A percentile compares a stretch with the other conserved stretches of the same genome.
phyloP scores from a whole-genome alignment of 305 asterid genomes.

The Ruellia speciosa region DNA sequence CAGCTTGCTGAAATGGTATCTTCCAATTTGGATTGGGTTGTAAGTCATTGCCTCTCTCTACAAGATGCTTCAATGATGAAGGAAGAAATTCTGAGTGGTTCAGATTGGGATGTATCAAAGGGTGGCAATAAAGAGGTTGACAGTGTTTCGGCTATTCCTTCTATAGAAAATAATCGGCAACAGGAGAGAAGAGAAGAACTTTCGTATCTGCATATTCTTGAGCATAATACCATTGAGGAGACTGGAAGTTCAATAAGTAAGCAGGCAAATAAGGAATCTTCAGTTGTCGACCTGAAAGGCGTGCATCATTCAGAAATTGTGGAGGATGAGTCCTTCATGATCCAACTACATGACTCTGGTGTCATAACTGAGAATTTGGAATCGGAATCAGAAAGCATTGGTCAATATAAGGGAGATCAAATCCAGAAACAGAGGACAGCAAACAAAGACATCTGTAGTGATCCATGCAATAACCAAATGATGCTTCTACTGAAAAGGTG shows the following conservation, averaged over 20 bases:
- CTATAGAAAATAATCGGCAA: slow-evolving; percentile 29
- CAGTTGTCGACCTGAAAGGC: slow-evolving; percentile 27
- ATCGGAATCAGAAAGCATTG: slow-evolving; percentile 26
- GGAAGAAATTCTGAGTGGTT: slow-evolving; percentile 31
- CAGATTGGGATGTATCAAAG: slow-evolving; percentile 54
- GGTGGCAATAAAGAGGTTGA: slow-evolving; percentile 44
- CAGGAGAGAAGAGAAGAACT: slow-evolving; percentile 23
- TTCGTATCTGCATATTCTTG: slow-evolving; percentile 22
- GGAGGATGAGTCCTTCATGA: slow-evolving; percentile 23
- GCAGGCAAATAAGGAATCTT: slow-evolving; percentile 26
- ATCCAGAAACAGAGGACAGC: slow-evolving; percentile 26
- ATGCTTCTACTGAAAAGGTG: slow-evolving; percentile 43
- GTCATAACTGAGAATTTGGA: slow-evolving; percentile 28
- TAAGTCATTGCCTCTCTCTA: slow-evolving; percentile 65
- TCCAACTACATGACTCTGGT: slow-evolving; percentile 25
- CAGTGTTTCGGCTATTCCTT: slow-evolving; percentile 29
- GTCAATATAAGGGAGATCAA: slow-evolving; percentile 33
- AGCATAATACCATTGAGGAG: slow-evolving; percentile 8
- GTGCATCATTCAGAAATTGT: slow-evolving; percentile 28
- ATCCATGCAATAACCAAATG: slow-evolving; percentile 30
- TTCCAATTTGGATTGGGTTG: slow-evolving; percentile 51
- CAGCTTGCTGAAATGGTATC: slow-evolving; percentile 40
- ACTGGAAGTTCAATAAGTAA: slow-evolving; percentile 16
- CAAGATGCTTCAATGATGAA: slow-evolving; percentile 70
- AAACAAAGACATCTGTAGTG: slow-evolving; percentile 34